Base-by-base conservation (phyloP, 179 eudicot species). In the Carnegiea gigantea region DNA sequence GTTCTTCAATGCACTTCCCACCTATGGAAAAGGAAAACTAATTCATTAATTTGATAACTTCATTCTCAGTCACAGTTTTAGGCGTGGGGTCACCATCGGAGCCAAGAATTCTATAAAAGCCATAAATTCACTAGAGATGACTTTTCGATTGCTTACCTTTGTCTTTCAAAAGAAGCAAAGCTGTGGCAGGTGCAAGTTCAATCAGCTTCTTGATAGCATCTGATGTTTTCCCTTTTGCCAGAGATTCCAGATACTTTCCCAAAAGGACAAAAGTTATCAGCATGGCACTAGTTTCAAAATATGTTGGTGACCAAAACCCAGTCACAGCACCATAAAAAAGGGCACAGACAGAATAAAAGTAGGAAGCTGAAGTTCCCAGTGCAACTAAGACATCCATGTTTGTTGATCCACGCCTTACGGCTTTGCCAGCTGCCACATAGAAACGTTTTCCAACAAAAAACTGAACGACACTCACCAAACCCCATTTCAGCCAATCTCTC, bases 361-460 rank as follows among this genome's bases (percentile, higher is more conserved):
- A 95, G 57, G 98, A 91, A 64, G 98, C 98, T 36, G 98, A 91
- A 78, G 98, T 95, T 83, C 97, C 95, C 85, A 92, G 81, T 30
- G 93, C 98, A 85, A 95, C 97, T 82, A 95, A 88, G 80, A 95
- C 99, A 88, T 95, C 99, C 99, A 95, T 95, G 85, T 95, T 95
- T 51, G 99, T 94, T 48, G 99, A 91, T 75, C 98, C 91, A 84
- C 95, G 91, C 87, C 92, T 88, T 72, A 95, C 91, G 44, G 99
- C 99, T 87, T 97, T 91, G 71, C 89, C 88, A 86, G 99, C 98
- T 68, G 95, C 99, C 84, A 95, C 84, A 87, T 95, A 95, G 77
- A 95, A 95, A 78, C 98, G 97, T 84, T 92, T 95, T 43, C 98
- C 98, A 89, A 95, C 79, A 78, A 81, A 97, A 92, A 95, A 95